A percentile compares a stretch with the other conserved stretches of the same genome.
Evolutionary conservation across 768 basidiomycete genomes (phyloP).

Genomic region (Neoboletus subvelutipes): DNA sequence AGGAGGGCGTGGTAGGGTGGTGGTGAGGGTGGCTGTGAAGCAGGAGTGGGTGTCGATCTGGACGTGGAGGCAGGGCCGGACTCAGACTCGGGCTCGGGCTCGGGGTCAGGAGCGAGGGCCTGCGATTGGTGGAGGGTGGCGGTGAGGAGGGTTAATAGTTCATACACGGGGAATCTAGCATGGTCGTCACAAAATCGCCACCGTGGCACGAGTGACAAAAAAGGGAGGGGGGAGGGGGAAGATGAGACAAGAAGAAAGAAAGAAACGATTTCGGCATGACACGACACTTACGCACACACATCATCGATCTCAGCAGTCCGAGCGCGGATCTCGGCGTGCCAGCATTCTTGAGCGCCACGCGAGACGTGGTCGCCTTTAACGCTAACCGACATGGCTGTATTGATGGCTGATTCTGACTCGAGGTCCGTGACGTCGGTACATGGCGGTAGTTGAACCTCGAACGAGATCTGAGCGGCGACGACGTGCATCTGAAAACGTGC

Average conservation of each 20-base stretch:
- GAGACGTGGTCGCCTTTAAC: conserved; percentile 49
- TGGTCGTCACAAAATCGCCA: background rate
- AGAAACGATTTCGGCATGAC: background rate
- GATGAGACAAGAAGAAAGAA: too few relatives aligned
- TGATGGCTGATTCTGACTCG: background rate
- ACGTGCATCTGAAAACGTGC: conserved; percentile 38
- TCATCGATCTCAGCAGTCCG: conserved; percentile 33
- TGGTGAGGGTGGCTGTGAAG: background rate
- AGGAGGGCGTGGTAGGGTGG: conserved; percentile 35
- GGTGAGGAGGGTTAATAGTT: conserved; percentile 56
- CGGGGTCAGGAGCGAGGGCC: too few relatives aligned
- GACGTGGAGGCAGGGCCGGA: background rate
- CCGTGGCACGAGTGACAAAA: background rate
- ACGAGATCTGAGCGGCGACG: conserved; percentile 31
- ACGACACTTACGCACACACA: conserved; percentile 26
- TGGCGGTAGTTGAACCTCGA: conserved; percentile 35
- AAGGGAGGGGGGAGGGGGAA: too few relatives aligned
- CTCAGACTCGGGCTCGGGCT: too few relatives aligned
- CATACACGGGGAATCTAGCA: conserved; percentile 58
- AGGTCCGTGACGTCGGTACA: conserved; percentile 6
- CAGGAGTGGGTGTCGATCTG: background rate
- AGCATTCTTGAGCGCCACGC: conserved; percentile 48
- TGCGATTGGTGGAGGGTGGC: conserved; percentile 50
- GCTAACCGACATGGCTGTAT: conserved; percentile 23
- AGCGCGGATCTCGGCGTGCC: conserved; percentile 42